phyloP scores from a whole-genome alignment of 169 alveolate species.

The Eimeria acervulina region DNA sequence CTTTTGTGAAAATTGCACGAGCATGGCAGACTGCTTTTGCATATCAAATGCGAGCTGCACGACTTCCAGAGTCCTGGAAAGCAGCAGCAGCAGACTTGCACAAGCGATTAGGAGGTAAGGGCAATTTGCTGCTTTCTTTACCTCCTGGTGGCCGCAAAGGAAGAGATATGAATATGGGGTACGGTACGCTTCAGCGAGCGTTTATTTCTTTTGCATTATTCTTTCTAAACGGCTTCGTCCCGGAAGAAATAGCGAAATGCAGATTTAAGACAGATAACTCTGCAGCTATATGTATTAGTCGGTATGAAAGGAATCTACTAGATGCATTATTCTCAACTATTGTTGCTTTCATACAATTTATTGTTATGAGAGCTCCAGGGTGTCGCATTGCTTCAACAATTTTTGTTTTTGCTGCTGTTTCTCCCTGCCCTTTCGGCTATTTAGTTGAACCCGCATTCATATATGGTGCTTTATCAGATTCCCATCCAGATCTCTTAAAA shows the following conservation, averaged over 20 bases:
- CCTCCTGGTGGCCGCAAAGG: not conserved
- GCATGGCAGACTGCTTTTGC: not conserved
- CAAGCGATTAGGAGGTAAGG: slow-evolving; percentile 2
- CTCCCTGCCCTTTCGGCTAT: slow-evolving; percentile 56
- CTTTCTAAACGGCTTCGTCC: not conserved
- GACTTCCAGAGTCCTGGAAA: slow-evolving; percentile 6
- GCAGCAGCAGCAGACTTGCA: slow-evolving; percentile 16
- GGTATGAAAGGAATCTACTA: not conserved
- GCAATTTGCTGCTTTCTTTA: not conserved
- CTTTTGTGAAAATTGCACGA: not conserved
- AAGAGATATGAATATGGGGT: not conserved
- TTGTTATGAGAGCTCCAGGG: not conserved
- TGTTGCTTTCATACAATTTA: not conserved
- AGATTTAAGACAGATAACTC: not conserved
- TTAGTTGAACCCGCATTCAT: slow-evolving; percentile 1
- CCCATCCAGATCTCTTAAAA: not conserved
- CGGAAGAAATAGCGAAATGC: not conserved
- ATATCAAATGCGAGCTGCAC: not conserved
- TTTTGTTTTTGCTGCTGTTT: not conserved
- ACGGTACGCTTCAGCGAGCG: not conserved
- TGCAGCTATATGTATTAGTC: not conserved
- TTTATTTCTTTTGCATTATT: not conserved
- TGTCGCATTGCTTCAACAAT: not conserved
- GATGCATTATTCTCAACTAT: not conserved
- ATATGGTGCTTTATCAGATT: not conserved